Evolutionary conservation across 768 basidiomycete genomes (phyloP).

Genomic region (Boletus pseudo-olivaceus): DNA sequence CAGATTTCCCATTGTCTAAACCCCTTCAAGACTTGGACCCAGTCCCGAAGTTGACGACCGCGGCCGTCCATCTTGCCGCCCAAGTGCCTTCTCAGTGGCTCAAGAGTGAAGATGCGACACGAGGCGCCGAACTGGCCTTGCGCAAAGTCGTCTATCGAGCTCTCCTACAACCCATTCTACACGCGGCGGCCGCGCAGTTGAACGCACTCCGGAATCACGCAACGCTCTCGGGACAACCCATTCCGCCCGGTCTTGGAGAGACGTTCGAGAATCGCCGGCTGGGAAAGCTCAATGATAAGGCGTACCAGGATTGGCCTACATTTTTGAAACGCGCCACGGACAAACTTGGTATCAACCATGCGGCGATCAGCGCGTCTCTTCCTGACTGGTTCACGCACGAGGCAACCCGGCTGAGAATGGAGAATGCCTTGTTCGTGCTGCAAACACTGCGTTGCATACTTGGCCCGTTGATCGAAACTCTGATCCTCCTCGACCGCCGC

Average conservation of each 20-base stretch:
- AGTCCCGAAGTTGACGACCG: constrained; percentile 30
- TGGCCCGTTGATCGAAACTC: constrained; percentile 64
- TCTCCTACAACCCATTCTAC: constrained; percentile 42
- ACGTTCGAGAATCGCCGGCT: constrained; percentile 43
- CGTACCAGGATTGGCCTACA: constrained; percentile 47
- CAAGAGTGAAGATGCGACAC: constrained; percentile 30
- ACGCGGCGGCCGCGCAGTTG: constrained; percentile 1
- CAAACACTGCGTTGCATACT: constrained; percentile 66
- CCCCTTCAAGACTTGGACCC: constrained; percentile 17
- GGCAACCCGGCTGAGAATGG: constrained; percentile 26
- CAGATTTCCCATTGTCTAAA: constrained; percentile 57
- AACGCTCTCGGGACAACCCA: neutral
- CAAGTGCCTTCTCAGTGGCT: constrained; percentile 68
- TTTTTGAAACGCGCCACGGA: constrained; percentile 39
- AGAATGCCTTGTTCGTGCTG: constrained; percentile 50
- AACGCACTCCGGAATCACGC: neutral
- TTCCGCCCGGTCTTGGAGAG: constrained; percentile 34
- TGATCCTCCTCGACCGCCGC: constrained; percentile 60
- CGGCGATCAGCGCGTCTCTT: constrained; percentile 8
- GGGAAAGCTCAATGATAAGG: constrained; percentile 49
- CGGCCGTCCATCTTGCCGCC: constrained; percentile 62
- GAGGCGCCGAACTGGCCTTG: constrained; percentile 47
- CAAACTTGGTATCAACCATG: constrained; percentile 25
- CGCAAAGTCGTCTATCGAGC: constrained; percentile 74
- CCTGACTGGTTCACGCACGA: constrained; percentile 23